Percentiles rank a stretch among this genome's conserved stretches.
Conservation (phyloP, 2,329 filamentous ascomycete genomes). For the Arthrobotrys iridis region DNA sequence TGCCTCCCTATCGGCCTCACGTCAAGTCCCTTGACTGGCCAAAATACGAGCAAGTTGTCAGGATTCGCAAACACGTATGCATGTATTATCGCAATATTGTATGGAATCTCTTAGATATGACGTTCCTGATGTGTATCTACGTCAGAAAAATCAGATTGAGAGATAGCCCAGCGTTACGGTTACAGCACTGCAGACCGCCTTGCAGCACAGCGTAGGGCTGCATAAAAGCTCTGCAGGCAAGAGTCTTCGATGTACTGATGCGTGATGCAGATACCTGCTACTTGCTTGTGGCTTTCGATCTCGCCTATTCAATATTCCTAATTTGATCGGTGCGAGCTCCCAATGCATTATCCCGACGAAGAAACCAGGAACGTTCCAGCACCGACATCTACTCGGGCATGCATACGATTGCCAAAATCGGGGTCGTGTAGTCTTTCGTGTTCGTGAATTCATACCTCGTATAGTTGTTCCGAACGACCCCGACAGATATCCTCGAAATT, state of each 20-base stretch:
- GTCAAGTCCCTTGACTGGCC: background rate
- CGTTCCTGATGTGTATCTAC: background rate
- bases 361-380: background rate
- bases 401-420: constrained; percentile 13
- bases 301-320: constrained; percentile 28
- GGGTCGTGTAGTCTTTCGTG: background rate
- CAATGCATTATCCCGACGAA: background rate
- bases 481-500: background rate
- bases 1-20: constrained; percentile 8
- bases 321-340: constrained; percentile 13
- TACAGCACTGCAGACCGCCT: constrained; percentile 21
- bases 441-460: background rate
- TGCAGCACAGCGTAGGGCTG: constrained; percentile 45
- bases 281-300: constrained; percentile 9
- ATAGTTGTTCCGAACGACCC: background rate
- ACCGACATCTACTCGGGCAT: background rate
- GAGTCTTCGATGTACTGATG: constrained; percentile 26
- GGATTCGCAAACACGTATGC: too few species aligned
- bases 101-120: background rate
- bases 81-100: background rate
- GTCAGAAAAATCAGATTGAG: background rate
- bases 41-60: too few species aligned
- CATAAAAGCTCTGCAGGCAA: constrained; percentile 29
- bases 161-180: constrained; percentile 36
- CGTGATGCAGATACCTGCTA: constrained; percentile 13